These are phyloP conservation scores for Nepenthes alata DNA, from an alignment of 179 eudicot genomes.

Conservation along the genomic window DNA sequence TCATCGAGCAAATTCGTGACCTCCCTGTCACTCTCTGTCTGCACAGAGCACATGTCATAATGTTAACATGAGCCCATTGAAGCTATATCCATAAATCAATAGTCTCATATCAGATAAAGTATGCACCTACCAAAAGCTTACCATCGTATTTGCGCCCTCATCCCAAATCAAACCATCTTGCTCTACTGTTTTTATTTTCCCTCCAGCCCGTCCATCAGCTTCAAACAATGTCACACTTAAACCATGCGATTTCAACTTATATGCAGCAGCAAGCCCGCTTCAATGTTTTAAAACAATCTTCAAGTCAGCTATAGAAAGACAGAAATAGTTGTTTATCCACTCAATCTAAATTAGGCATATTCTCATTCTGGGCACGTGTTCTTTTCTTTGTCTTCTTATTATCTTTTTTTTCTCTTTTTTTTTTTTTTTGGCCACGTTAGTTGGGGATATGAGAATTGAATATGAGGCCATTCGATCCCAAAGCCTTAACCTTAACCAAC, in stretches of 20 bases:
- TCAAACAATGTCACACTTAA: slow-evolving; percentile 67
- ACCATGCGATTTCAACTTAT: slow-evolving; percentile 67
- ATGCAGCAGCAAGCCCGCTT: slow-evolving; percentile 97
- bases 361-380: too few species aligned
- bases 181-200: slow-evolving; percentile 63
- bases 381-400: too few species aligned
- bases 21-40: slow-evolving; percentile 83
- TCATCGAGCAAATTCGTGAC: slow-evolving; percentile 68
- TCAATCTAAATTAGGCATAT: slow-evolving; percentile 1
- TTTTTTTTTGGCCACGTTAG: too few species aligned
- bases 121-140: slow-evolving; percentile 10
- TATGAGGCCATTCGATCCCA: too few species aligned
- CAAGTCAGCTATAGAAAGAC: slow-evolving; percentile 1
- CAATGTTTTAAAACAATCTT: slow-evolving; percentile 15
- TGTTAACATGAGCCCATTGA: background rate
- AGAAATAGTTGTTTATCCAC: background rate
- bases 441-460: too few species aligned
- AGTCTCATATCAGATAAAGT: background rate
- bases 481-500: too few species aligned
- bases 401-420: too few species aligned
- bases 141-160: slow-evolving; percentile 99
- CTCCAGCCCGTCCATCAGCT: slow-evolving; percentile 79
- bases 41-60: slow-evolving; percentile 14
- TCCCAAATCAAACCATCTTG: slow-evolving; percentile 82
- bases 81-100: slow-evolving; percentile 3